phyloP scores from a whole-genome alignment of 805 yeast genomes.

The Pichia thaimueangensis region DNA sequence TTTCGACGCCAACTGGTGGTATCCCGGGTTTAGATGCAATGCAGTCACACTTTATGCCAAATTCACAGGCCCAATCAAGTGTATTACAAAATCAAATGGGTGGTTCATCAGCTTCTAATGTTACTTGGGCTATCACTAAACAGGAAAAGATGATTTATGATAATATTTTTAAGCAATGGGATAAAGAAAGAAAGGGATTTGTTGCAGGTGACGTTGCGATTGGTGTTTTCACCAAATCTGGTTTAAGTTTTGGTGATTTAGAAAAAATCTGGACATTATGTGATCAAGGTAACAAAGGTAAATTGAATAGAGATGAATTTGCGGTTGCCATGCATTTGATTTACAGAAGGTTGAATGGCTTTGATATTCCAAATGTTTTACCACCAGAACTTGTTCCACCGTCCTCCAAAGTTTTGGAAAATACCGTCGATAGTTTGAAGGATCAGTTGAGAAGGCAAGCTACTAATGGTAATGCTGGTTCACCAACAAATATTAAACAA shows the following conservation, averaged over 20 bases:
- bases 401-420: conserved; percentile 66
- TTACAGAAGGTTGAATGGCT: conserved; percentile 83
- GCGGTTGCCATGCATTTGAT: conserved; percentile 97
- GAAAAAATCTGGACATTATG: conserved; percentile 89
- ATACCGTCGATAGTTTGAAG: conserved; percentile 65
- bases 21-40: conserved; percentile 64
- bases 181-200: conserved; percentile 55
- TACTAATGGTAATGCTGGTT: conserved; percentile 20
- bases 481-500: conserved; percentile 16
- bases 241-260: conserved; percentile 75
- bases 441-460: conserved; percentile 44
- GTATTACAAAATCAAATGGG: conserved; percentile 28
- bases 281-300: conserved; percentile 77
- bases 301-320: conserved; percentile 82
- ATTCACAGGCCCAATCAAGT: conserved; percentile 26
- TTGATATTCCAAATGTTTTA: conserved; percentile 69
- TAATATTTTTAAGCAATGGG: conserved; percentile 86
- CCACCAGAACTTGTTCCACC: conserved; percentile 93
- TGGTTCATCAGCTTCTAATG: conserved; percentile 38
- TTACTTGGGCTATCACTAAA: conserved; percentile 77
- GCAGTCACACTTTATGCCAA: conserved; percentile 64
- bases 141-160: conserved; percentile 84
- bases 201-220: conserved; percentile 80
- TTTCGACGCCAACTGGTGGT: conserved; percentile 61
- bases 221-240: conserved; percentile 83